Evolutionary conservation across 2,329 filamentous ascomycete species (phyloP).

Genomic region (Fonsecaea pedrosoi): DNA sequence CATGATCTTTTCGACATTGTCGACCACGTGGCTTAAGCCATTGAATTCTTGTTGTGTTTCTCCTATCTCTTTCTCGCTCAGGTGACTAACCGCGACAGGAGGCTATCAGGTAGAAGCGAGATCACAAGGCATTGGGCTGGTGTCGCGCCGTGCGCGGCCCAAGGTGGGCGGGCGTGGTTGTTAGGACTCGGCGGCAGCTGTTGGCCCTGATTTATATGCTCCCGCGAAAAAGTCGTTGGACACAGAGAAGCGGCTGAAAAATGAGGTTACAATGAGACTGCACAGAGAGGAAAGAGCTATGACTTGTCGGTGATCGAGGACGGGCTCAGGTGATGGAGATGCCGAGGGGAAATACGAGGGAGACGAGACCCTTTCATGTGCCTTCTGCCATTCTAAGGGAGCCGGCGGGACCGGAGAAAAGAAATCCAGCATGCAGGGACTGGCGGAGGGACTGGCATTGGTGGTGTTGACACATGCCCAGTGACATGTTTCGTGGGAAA

Average conservation of each 20-base stretch:
- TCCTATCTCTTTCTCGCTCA: background rate
- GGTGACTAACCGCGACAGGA: background rate
- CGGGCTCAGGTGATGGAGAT: background rate
- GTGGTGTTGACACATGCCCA: background rate
- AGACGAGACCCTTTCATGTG: background rate
- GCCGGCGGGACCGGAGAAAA: background rate
- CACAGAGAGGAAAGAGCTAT: background rate
- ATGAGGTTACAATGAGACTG: background rate
- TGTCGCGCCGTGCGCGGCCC: background rate
- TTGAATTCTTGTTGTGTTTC: background rate
- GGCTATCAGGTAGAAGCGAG: background rate
- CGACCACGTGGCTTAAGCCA: slow-evolving; percentile 5
- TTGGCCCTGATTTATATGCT: background rate
- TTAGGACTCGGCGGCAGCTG: background rate
- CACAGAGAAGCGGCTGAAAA: background rate
- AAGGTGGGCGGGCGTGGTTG: background rate
- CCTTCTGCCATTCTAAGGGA: too few species aligned
- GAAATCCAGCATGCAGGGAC: background rate
- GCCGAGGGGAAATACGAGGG: background rate
- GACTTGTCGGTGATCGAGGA: background rate
- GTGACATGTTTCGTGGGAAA: background rate
- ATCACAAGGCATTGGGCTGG: background rate
- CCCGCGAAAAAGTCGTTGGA: background rate
- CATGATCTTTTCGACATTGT: slow-evolving; percentile 26
- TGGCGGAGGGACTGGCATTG: background rate